Base-by-base conservation (phyloP, 768 basidiomycete genomes). In the Trichaptum fuscoviolaceum region DNA sequence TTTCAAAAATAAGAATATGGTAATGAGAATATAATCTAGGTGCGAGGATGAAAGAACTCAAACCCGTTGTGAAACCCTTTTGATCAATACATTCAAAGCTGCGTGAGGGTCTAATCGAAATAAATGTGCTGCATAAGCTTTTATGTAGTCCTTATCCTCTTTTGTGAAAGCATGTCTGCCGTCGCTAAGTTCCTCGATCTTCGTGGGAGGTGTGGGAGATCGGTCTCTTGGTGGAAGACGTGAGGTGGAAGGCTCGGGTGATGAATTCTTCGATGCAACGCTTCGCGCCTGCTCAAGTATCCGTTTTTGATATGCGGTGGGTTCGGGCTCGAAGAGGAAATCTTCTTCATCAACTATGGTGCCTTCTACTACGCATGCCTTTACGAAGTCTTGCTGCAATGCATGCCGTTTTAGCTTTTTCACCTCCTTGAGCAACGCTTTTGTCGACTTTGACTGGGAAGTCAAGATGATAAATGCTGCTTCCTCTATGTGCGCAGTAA, bases 391-490 rank as follows among this genome's bases (percentile, higher is more conserved):
- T 1, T 82, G 76, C 24, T 76, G 78, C n/a, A 91, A 78, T 6
- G 86, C 83, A 10, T 78, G 77, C 67, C 80, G 84, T 12, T 77
- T 76, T 8, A 71, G 68, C 62, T 70, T 71, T 23, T 67, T 66
- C 0, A 81, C 75, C n/a, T 76, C 75, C 23, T 69, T 75, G n/a
- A 80, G 70, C 57, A 87, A 79, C n/a, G 79, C 80, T 24, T 77
- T 77, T 66, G 84, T 89, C 7, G 80, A 80, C 69, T 80, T 82
- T 20, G 84, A 83, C 26, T 81, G 80, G 23, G 81, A 73, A 63
- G 82, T 83, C 52, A 92, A 76, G 36, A 93, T 80, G 15, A 83
- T 80, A 72, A 84, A 90, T 71, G 90, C 84, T 7, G 90, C 89
- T 15, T 79, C 77, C 9, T 77, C 73, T n/a, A 85, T 81, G 36